These are phyloP conservation scores for Xerocomellus chrysenteron DNA, from an alignment of 768 basidiomycete genomes.

Conservation along the genomic window DNA sequence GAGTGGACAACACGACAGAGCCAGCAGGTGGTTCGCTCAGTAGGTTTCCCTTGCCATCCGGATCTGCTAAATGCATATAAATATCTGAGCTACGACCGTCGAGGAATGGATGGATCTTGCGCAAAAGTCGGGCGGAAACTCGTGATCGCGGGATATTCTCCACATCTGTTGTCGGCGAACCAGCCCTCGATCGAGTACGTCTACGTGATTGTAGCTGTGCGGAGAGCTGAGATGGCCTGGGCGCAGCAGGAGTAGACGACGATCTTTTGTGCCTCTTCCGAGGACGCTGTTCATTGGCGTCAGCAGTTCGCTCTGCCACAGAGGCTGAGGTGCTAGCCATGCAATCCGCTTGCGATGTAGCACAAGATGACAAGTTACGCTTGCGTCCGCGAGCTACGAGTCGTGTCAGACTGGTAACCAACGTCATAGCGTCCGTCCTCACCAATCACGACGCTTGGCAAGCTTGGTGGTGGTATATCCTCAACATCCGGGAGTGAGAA, in stretches of 20 bases:
- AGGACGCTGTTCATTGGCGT: constrained; percentile 6
- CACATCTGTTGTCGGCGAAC: constrained; percentile 11
- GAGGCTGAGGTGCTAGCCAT: not conserved
- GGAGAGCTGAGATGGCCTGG: constrained; percentile 11
- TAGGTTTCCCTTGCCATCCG: constrained; percentile 8
- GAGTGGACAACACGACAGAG: constrained; percentile 2
- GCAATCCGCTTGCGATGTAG: not conserved
- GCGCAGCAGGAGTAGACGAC: constrained; percentile 16
- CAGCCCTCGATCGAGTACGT: constrained; percentile 18
- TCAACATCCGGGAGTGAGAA: constrained; percentile 6
- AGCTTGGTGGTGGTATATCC: constrained; percentile 3
- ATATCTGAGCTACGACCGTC: constrained; percentile 24
- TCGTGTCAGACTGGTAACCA: constrained; percentile 1
- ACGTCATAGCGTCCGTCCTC: not conserved
- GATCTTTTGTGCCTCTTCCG: constrained; percentile 24
- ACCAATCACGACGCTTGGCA: constrained; percentile 11
- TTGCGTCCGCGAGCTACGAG: constrained; percentile 21
- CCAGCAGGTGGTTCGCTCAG: constrained; percentile 4
- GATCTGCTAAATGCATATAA: constrained; percentile 28
- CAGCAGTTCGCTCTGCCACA: not conserved
- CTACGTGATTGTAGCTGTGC: constrained; percentile 7
- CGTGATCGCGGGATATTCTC: constrained; percentile 11
- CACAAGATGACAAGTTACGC: constrained; percentile 5
- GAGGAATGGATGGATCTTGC: constrained; percentile 19
- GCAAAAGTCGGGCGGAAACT: constrained; percentile 19